Percentiles rank a stretch among this genome's conserved stretches.
Conservation (phyloP, 306 rosid species). For the Cicer chorassanicum region DNA sequence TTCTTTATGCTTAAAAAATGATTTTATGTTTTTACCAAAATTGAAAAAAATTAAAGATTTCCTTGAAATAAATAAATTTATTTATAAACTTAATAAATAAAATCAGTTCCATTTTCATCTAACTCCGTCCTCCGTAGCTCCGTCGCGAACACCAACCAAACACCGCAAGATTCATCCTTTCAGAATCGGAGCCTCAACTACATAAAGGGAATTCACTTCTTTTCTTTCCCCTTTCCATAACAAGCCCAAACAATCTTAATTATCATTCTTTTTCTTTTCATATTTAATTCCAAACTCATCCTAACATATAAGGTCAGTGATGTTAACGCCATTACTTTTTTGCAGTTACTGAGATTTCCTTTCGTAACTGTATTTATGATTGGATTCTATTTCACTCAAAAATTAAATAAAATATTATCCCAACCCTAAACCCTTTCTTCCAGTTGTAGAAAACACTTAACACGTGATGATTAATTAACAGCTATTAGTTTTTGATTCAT, state of each 20-base stretch:
- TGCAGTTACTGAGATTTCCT: constrained; percentile 35
- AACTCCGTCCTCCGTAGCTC: constrained; percentile 36
- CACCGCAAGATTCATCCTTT: constrained; percentile 16
- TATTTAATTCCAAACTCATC: constrained; percentile 7
- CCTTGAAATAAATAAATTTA: background rate
- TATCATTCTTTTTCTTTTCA: background rate
- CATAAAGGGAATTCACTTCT: background rate
- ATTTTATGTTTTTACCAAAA: background rate
- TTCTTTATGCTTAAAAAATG: too few species aligned
- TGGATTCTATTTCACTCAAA: constrained; percentile 33
- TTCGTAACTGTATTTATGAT: constrained; percentile 7
- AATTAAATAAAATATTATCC: background rate
- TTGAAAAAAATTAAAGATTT: background rate
- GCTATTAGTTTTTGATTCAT: constrained; percentile 27
- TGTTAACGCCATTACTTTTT: constrained; percentile 26
- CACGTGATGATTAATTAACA: background rate
- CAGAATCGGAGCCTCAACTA: background rate
- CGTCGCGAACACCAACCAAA: constrained; percentile 30
- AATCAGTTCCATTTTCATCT: background rate
- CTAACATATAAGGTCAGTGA: constrained; percentile 6
- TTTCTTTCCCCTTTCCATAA: background rate
- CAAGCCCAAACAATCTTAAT: background rate
- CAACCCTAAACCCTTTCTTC: constrained; percentile 28
- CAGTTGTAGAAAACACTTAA: background rate
- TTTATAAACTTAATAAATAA: background rate